Conservation (phyloP, 208 protist species). For the Crithidia bombi region DNA sequence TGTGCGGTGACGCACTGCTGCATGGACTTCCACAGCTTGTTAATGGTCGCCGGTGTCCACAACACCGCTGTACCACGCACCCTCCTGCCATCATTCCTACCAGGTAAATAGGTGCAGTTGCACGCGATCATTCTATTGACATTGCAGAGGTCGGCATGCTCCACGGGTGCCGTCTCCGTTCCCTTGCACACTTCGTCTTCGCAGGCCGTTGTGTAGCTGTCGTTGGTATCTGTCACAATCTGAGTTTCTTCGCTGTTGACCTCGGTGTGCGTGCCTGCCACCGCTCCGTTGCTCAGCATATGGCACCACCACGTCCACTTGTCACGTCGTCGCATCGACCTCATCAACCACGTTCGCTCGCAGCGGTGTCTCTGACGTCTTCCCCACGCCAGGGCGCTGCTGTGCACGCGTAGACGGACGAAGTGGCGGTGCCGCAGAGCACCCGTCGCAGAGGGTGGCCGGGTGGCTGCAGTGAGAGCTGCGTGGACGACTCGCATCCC, state of each 20-base stretch:
- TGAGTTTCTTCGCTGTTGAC: too few species aligned
- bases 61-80: background rate
- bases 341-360: background rate
- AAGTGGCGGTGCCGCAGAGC: background rate
- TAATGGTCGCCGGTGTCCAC: background rate
- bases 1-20: background rate
- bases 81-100: background rate
- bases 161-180: too few species aligned
- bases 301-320: conserved; percentile 1
- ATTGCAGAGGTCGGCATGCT: too few species aligned
- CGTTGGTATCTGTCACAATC: too few species aligned
- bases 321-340: too few species aligned
- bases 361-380: background rate
- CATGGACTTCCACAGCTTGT: background rate
- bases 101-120: too few species aligned
- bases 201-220: too few species aligned
- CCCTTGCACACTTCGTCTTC: too few species aligned
- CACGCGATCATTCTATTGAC: too few species aligned
- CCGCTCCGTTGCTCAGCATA: too few species aligned
- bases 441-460: background rate
- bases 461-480: background rate
- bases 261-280: too few species aligned
- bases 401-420: background rate
- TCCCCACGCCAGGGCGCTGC: background rate
- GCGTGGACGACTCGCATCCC: background rate